phyloP scores from a whole-genome alignment of 306 rosid species.

The Vigna unguiculata region DNA sequence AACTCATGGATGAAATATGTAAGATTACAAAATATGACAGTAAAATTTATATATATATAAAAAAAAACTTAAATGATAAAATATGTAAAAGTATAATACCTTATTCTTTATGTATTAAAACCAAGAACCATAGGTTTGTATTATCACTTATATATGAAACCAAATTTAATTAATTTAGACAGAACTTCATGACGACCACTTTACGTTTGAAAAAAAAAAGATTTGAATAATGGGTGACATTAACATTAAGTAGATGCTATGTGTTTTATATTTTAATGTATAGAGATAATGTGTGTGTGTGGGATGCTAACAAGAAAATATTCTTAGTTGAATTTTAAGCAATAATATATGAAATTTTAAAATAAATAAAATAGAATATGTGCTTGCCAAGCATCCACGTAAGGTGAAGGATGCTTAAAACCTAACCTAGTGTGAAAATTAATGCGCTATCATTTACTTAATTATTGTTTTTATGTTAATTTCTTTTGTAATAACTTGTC shows the following conservation, averaged over 20 bases:
- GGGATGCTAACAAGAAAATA: neutral
- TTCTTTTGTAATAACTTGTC: no score
- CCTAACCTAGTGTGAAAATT: neutral
- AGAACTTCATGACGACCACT: neutral
- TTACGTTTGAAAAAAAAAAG: neutral
- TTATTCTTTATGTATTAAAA: neutral
- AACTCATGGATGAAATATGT: no score
- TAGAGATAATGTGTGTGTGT: neutral
- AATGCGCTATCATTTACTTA: neutral
- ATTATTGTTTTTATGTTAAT: no score
- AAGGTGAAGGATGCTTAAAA: neutral
- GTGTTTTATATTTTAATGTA: neutral
- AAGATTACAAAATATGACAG: no score
- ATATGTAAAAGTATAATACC: slow-evolving; percentile 1
- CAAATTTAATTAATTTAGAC: neutral
- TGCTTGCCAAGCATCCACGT: neutral
- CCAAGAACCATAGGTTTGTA: neutral
- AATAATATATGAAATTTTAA: neutral
- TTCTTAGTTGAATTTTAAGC: neutral
- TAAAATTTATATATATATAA: no score
- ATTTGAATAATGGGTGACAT: neutral
- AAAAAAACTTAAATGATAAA: no score
- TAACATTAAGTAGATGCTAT: neutral
- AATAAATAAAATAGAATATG: neutral
- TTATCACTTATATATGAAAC: no score